A percentile compares a stretch with the other conserved stretches of the same genome.
phyloP scores from a whole-genome alignment of 768 basidiomycete species.

The Gelatoporia subvermispora region DNA sequence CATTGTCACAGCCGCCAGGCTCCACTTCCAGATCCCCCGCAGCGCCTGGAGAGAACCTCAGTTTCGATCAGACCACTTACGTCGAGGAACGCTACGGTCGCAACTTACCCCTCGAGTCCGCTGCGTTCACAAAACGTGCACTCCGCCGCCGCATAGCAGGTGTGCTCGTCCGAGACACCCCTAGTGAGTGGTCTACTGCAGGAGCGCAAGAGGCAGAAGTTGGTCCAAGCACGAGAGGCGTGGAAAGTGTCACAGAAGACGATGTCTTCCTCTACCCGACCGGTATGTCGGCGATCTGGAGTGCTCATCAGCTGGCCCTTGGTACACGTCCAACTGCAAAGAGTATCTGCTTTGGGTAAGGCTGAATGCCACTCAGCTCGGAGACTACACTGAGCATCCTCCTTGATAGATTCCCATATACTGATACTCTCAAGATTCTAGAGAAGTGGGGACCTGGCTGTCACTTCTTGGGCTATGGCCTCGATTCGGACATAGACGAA shows the following conservation, averaged over 20 bases:
- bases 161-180: slow-evolving; percentile 61
- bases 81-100: slow-evolving; percentile 94
- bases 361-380: slow-evolving; percentile 5
- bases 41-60: slow-evolving; percentile 40
- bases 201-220: slow-evolving; percentile 42
- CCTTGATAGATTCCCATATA: slow-evolving; percentile 78
- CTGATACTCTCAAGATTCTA: slow-evolving; percentile 89
- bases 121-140: slow-evolving; percentile 78
- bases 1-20: neutral
- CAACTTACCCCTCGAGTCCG: slow-evolving; percentile 72
- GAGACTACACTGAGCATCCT: neutral
- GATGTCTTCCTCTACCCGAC: slow-evolving; percentile 87
- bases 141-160: slow-evolving; percentile 89
- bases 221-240: slow-evolving; percentile 66
- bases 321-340: slow-evolving; percentile 55
- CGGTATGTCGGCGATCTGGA: slow-evolving; percentile 96
- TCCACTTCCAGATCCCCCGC: too few species aligned
- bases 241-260: slow-evolving; percentile 65
- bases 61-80: slow-evolving; percentile 64
- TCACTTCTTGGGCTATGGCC: slow-evolving; percentile 80
- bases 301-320: slow-evolving; percentile 70
- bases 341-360: slow-evolving; percentile 92
- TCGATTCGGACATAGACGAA: slow-evolving; percentile 68
- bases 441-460: slow-evolving; percentile 96
- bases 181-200: slow-evolving; percentile 36